Base-by-base conservation (phyloP, 371 early-diverging fungal species). In the Mortierella sp. region DNA sequence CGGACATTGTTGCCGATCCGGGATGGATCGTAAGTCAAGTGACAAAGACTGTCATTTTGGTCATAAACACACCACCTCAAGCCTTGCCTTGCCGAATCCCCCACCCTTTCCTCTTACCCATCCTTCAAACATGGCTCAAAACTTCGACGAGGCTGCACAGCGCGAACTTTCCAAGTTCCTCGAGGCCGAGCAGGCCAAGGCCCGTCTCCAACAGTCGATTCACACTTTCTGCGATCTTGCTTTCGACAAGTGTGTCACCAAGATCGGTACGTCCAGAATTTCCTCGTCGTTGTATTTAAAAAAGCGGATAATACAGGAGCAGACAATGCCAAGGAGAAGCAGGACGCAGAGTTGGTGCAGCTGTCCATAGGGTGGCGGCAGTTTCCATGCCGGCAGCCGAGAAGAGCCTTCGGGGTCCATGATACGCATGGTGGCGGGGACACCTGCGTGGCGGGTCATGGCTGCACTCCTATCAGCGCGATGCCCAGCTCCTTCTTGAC, bases 191-290 rank as follows among this genome's bases (percentile, higher is more conserved):
- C 82, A 91, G 58, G 89, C 90, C 78, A 92, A 89, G 82, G 89
- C 88, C 31, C 86, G 89, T 64, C 81, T 92, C 60, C 92, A 91
- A 76, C 84, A 82, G 74, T 84, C 86, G 30, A 84, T 91, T 42
- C 91, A 91, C 79, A 83, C 85, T 26, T 85, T 93, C 67, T 91
- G 90, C 57, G 90, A 88, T 64, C 82, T 85, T 45, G 93, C 93
- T 82, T 93, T 92, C 87, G 92, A 93, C 66, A 90, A 89, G 71
- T 93, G 94, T 79, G 88, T 93, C 64, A 84, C 80, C 65, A 89
- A 89, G 70, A 82, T 90, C 60, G 83, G 78, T 76, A 70, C 58
- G 70, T 78, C 64, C 19, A 27, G 27, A 7, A 7, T 27, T 28
- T 24, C 45, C n/a, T 19, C 19, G 9, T 19, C 16, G 45, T 39